A percentile compares a stretch with the other conserved stretches of the same genome.
Conservation (phyloP, 345 rosid species). For the Adansonia digitata region DNA sequence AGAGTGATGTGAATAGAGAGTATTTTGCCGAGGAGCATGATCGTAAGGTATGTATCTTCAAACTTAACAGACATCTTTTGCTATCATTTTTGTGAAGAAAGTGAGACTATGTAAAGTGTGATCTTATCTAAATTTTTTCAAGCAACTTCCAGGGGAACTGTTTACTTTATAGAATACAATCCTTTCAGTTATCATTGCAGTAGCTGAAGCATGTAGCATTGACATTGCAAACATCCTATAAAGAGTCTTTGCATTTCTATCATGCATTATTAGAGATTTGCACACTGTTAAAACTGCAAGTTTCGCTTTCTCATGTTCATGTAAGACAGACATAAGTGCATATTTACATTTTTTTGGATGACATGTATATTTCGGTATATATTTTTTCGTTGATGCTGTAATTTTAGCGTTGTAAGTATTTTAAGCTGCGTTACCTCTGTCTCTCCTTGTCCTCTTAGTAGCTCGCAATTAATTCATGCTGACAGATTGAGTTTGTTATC, state of each 20-base stretch:
- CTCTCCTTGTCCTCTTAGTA: background rate
- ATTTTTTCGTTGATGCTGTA: background rate
- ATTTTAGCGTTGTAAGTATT: background rate
- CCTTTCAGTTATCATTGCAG: background rate
- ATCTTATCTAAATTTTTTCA: background rate
- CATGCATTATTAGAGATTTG: background rate
- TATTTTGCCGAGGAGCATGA: conserved; percentile 95
- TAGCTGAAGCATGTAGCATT: too few relatives aligned
- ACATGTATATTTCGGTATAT: background rate
- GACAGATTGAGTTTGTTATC: background rate
- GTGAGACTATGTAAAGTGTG: background rate
- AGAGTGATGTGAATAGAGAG: conserved; percentile 84
- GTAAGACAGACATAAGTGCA: background rate
- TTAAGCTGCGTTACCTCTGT: background rate
- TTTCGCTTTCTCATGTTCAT: background rate
- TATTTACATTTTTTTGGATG: background rate
- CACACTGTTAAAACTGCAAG: too few relatives aligned
- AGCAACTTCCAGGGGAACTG: background rate
- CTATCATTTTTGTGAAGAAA: background rate
- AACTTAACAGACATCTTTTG: background rate
- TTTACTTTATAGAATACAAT: background rate
- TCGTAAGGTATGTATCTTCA: conserved; percentile 47
- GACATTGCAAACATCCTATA: too few relatives aligned
- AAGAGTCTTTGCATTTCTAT: background rate
- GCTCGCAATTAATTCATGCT: background rate